Evolutionary conservation across 495 filamentous ascomycete genomes (phyloP), one percentile per base, ranked within the genome.

Genomic region (Bacidia gigantensis): DNA sequence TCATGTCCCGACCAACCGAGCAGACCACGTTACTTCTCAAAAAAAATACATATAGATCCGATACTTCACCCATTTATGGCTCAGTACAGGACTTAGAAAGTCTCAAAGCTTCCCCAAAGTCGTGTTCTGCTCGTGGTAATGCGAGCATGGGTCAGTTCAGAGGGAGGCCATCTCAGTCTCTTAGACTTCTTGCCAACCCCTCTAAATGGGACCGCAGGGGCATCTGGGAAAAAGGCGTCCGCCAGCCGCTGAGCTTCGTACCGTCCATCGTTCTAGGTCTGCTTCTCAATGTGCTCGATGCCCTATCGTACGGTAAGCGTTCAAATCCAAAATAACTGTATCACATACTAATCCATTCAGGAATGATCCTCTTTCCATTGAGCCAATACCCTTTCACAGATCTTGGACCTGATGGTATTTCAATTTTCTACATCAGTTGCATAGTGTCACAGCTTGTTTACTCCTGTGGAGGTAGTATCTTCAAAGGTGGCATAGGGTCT

Each of bases 361-460:
- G 82, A 50, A 90, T 95, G 83, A 97, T 98, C 57, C 67, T 98
- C 17, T 98, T 98, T 56, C 92, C 92, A 3, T 73, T 97, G 22
- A 87, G 87, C 18, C 81, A 84, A 58, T 77, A 83, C 1, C 77
- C 94, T 17, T 98, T 98, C 62, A 73, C 81, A 24, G 71, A 80
- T 46, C 76, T 96, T 22, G 92, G 89, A 2, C 78, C 89, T 2
- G 90, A 95, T 48, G 92, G 92, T 12, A 94, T 98, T 52, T 95
- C 93, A 0, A 97, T 98, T 72, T 98, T 96, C 69, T 98, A 96
- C 62, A 84, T 98, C 56, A 96, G 89, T 70, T 93, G 87, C 52
- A 95, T 98, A 55, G 76, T 98, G 22, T 83, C 93, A 0, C 92
- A 98, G 61, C 65, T 98, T 43, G 83, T 87, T n/a, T 97, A 89